Evolutionary conservation across 768 basidiomycete genomes (phyloP), one percentile per base, ranked within the genome.

Genomic region (Cubamyces lactineus): DNA sequence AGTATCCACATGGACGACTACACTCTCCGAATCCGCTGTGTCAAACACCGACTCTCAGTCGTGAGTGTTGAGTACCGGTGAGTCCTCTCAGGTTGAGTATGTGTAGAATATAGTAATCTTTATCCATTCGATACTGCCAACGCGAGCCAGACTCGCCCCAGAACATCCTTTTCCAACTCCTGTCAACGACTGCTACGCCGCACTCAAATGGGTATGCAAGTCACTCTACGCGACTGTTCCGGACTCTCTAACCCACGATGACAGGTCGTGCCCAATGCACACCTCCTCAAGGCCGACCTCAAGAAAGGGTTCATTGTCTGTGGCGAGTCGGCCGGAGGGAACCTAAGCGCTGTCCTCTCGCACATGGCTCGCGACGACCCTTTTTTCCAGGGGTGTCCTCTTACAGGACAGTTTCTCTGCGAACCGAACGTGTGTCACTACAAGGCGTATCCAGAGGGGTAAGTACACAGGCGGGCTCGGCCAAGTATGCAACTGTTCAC

Each of bases 331-430:
- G 66, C 69, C 0, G 72, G 73, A 1, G 74, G 45, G 1, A 69
- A 71, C 13, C 42, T 70, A 40, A 63, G 69, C n/a, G 67, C 70
- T 2, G 64, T 62, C 6, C 34, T 73, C 8, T 62, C 69, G 2
- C 70, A 67, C 52, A 58, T 62, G 38, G 70, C 69, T 6, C 69
- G 67, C 26, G 69, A 71, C 52, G 73, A 75, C 45, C 58, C 68
- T 2, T 63, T 67, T 61, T 71, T 74, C 56, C 17, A 47, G 2
- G 59, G 47, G 16, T 53, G 38, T 13, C 61, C 42, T 17, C 46
- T 73, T 15, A 72, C 73, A 0, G 73, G 72, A 8, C 69, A 68
- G 26, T 41, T 71, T 7, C 64, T 75, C 2, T 57, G 62, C 38
- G 48, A 72, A 43, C 72, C 73, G 4, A 11, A 48, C 16, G 53